A percentile compares a stretch with the other conserved stretches of the same genome.
These are phyloP conservation scores for Ophiostoma perfectum DNA, from an alignment of 2,329 filamentous ascomycete species.

Conservation along the genomic window DNA sequence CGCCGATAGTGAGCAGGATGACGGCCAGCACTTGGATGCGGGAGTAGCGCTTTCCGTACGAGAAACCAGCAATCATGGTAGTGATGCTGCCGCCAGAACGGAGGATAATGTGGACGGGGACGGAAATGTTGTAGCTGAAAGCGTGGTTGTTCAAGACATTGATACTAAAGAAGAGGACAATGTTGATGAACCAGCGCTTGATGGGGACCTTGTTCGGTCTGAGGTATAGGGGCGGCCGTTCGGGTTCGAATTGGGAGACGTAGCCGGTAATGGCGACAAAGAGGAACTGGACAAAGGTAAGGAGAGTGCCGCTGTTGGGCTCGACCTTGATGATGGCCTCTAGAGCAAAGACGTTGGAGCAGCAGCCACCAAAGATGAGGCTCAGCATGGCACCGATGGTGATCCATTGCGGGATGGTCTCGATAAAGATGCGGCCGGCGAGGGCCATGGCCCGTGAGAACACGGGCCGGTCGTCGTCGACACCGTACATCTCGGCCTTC, in stretches of 20 bases:
- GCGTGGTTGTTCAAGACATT: conserved; percentile 97
- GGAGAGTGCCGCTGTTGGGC: conserved; percentile 74
- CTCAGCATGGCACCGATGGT: conserved; percentile 63
- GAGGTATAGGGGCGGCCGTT: conserved; percentile 65
- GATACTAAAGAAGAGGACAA: conserved; percentile 83
- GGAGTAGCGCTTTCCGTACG: conserved; percentile 82
- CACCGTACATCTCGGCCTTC: conserved; percentile 51
- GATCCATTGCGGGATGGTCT: conserved; percentile 58
- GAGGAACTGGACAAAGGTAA: conserved; percentile 84
- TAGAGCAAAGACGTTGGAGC: conserved; percentile 77
- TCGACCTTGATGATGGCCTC: conserved; percentile 94
- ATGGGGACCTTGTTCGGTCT: conserved; percentile 75
- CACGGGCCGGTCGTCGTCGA: conserved; percentile 47
- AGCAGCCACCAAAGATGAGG: conserved; percentile 80
- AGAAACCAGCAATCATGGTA: conserved; percentile 83
- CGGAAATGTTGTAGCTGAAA: conserved; percentile 93
- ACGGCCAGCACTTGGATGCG: conserved; percentile 76
- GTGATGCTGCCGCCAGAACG: conserved; percentile 93
- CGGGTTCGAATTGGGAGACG: conserved; percentile 65
- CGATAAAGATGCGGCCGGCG: conserved; percentile 49
- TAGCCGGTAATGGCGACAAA: conserved; percentile 76
- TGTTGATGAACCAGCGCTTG: conserved; percentile 80
- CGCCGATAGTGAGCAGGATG: conserved; percentile 74
- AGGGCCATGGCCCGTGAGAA: conserved; percentile 47
- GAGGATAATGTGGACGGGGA: conserved; percentile 94